Evolutionary conservation across 2,329 filamentous ascomycete species (phyloP), one percentile per base, ranked within the genome.

Genomic region (Colletotrichum neosansevieriae): DNA sequence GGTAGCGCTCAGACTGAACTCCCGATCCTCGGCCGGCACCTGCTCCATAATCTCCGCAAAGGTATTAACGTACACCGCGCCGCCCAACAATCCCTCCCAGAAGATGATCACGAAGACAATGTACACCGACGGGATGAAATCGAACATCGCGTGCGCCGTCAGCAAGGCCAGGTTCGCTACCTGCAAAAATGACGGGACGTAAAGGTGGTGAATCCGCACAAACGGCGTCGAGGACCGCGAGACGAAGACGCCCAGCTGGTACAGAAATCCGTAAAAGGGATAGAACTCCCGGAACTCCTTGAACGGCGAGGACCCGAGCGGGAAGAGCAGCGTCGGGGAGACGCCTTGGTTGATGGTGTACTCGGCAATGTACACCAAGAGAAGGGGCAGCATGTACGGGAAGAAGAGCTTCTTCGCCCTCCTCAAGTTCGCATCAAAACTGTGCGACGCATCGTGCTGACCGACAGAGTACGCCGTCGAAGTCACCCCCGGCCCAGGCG

Each of bases 331-430:
- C 0, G 94, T 97, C 1, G 96, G 95, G 0, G 94, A 86, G 0
- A 98, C 94, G 40, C 94, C 95, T 82, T 97, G 94, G 81, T 98
- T 98, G 79, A 98, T 98, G 63, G 93, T 97, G 78, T 99, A 99
- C 82, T 99, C 96, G 64, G 94, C 94, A 40, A 98, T 88, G 78
- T 98, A 99, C 34, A 99, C 96, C 15, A 98, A 82, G 38, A 98
- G 85, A 13, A 99, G 85, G 0, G 96, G 96, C 3, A 97, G 85
- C 94, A 99, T 98, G 78, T 91, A 91, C 0, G 89, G 89, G 50
- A 97, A 82, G 75, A 98, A 91, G 1, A 98, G 84, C 0, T 85
- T 84, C 70, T 82, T 86, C 0, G 91, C 88, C 4, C 93, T 90
- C n/a, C 81, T 82, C 38, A 98, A 78, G 63, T 89, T 87, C n/a